These are phyloP conservation scores for Exophiala lecanii-corni DNA, from an alignment of 2,329 filamentous ascomycete genomes.

Conservation along the genomic window DNA sequence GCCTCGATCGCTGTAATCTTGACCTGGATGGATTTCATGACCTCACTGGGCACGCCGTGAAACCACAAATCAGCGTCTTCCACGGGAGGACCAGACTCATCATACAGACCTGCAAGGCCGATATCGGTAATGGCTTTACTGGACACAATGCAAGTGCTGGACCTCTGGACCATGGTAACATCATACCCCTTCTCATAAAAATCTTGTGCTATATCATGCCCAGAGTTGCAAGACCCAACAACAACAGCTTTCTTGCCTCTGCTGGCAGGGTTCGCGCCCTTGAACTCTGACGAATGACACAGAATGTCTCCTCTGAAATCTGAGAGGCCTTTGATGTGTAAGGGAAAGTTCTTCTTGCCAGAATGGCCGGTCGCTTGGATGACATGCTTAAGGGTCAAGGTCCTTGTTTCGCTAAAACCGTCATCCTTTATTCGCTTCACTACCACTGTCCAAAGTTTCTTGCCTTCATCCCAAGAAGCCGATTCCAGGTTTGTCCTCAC, in stretches of 20 bases:
- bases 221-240: slow-evolving; percentile 65
- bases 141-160: slow-evolving; percentile 60
- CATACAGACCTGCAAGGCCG: slow-evolving; percentile 48
- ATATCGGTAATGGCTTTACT: slow-evolving; percentile 51
- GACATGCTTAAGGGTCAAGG: slow-evolving; percentile 58
- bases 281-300: slow-evolving; percentile 59
- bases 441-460: slow-evolving; percentile 52
- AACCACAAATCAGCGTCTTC: slow-evolving; percentile 63
- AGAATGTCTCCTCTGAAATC: slow-evolving; percentile 55
- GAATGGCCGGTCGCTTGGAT: slow-evolving; percentile 66
- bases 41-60: slow-evolving; percentile 54
- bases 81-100: slow-evolving; percentile 49
- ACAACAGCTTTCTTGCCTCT: slow-evolving; percentile 59
- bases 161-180: slow-evolving; percentile 66
- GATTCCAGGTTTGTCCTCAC: slow-evolving; percentile 47
- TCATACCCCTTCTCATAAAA: slow-evolving; percentile 62
- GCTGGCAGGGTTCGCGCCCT: slow-evolving; percentile 45
- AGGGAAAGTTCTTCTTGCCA: slow-evolving; percentile 55
- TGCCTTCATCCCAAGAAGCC: slow-evolving; percentile 48
- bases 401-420: slow-evolving; percentile 45
- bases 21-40: slow-evolving; percentile 57
- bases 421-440: slow-evolving; percentile 42
- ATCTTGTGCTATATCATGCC: slow-evolving; percentile 56
- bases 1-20: slow-evolving; percentile 14
- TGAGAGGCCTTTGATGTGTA: slow-evolving; percentile 44